Percentiles rank a stretch among this genome's conserved stretches.
phyloP scores from a whole-genome alignment of 257 asterid species.

The Perilla frutescens region DNA sequence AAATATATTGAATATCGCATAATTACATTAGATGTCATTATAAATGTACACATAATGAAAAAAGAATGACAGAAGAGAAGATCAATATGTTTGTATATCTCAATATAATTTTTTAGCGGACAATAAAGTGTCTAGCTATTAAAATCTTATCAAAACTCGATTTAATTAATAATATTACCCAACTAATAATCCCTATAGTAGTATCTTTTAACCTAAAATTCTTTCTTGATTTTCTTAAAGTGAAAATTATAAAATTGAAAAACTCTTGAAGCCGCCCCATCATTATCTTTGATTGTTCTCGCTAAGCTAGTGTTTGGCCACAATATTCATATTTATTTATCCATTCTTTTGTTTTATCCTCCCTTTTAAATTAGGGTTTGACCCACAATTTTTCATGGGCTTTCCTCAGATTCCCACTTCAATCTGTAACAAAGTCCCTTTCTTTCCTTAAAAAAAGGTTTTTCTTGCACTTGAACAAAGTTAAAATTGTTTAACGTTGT shows the following conservation, averaged over 20 bases:
- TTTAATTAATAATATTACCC: background rate
- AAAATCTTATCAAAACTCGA: conserved; percentile 17
- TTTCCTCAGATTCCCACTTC: conserved; percentile 40
- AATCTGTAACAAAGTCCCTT: too few species aligned
- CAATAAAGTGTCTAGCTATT: too few species aligned
- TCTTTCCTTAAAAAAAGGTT: background rate
- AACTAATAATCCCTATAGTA: background rate
- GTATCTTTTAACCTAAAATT: conserved; percentile 12
- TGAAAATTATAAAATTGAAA: background rate
- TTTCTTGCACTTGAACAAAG: conserved; percentile 34
- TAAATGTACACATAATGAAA: too few species aligned
- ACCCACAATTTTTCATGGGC: conserved; percentile 39
- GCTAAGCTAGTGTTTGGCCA: conserved; percentile 19
- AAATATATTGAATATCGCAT: too few species aligned
- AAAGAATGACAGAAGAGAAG: background rate
- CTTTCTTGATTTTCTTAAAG: conserved; percentile 1
- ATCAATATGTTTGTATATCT: background rate
- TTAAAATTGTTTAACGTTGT: conserved; percentile 25
- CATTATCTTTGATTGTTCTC: conserved; percentile 28
- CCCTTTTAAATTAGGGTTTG: conserved; percentile 24
- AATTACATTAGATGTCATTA: too few species aligned
- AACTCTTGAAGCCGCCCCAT: conserved; percentile 31
- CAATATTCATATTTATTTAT: background rate
- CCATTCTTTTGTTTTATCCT: background rate
- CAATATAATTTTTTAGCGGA: too few species aligned